These are phyloP conservation scores for Mycothermus thermophilus DNA, from an alignment of 495 filamentous ascomycete species.

Conservation along the genomic window DNA sequence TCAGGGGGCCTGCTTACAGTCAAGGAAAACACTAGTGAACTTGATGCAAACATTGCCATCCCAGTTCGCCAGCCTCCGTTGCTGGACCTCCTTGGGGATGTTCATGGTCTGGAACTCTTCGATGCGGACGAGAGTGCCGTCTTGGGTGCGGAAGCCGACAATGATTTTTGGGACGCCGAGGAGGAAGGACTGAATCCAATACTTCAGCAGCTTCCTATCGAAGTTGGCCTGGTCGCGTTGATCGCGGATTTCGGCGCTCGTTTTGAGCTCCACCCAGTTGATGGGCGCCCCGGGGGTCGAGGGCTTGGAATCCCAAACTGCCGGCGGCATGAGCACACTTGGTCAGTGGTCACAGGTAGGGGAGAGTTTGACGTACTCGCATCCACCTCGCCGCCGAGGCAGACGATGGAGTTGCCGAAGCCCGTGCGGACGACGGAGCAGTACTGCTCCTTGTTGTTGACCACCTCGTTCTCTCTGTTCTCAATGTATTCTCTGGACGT, in stretches of 20 bases:
- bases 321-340: too few relatives aligned
- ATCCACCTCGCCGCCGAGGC: conserved; percentile 93
- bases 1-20: too few relatives aligned
- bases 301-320: conserved; percentile 77
- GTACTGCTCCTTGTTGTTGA: conserved; percentile 83
- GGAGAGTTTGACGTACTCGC: conserved; percentile 46
- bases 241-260: conserved; percentile 51
- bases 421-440: conserved; percentile 85
- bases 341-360: too few relatives aligned
- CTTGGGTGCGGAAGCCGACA: conserved; percentile 66
- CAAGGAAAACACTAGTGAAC: conserved; percentile 62
- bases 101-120: conserved; percentile 64
- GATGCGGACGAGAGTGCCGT: conserved; percentile 55
- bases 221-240: conserved; percentile 57
- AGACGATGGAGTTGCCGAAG: conserved; percentile 54
- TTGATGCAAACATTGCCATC: conserved; percentile 86
- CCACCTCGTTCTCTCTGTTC: conserved; percentile 48
- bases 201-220: conserved; percentile 82
- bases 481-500: conserved; percentile 66
- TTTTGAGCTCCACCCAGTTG: conserved; percentile 94
- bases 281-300: conserved; percentile 47
- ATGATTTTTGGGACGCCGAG: conserved; percentile 85
- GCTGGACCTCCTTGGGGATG: conserved; percentile 61
- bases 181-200: conserved; percentile 93
- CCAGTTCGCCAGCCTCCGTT: conserved; percentile 53